phyloP scores from a whole-genome alignment of 2,329 filamentous ascomycete genomes.

The Sporothrix variecibatus region DNA sequence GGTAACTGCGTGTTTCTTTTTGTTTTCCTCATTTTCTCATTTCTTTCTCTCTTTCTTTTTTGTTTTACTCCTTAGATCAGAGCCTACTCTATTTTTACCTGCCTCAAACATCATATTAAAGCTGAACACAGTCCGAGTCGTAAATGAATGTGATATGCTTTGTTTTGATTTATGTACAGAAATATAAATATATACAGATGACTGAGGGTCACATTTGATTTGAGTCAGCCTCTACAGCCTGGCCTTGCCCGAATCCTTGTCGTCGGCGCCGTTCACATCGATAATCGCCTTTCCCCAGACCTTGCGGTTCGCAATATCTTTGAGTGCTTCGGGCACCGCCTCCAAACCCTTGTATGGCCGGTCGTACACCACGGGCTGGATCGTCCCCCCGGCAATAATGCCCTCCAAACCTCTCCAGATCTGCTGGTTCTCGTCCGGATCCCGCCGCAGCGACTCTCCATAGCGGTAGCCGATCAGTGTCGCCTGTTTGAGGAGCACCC shows the following conservation, averaged over 20 bases:
- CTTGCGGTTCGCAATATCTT: constrained; percentile 52
- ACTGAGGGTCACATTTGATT: not conserved
- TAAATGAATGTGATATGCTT: not conserved
- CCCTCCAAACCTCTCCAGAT: constrained; percentile 55
- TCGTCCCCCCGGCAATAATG: constrained; percentile 48
- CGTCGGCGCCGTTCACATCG: constrained; percentile 37
- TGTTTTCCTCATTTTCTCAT: not conserved
- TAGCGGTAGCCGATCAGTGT: constrained; percentile 59
- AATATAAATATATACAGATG: not conserved
- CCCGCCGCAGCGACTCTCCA: constrained; percentile 55
- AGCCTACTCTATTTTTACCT: not conserved
- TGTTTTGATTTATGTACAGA: not conserved
- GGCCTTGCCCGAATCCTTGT: constrained; percentile 18
- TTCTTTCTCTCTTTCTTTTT: not conserved
- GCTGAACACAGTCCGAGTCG: not conserved
- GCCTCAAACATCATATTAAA: not conserved
- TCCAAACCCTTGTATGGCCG: constrained; percentile 52
- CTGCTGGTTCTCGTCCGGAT: constrained; percentile 48
- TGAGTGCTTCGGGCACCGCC: constrained; percentile 51
- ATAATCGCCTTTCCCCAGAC: constrained; percentile 60
- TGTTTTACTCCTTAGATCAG: constrained; percentile 17
- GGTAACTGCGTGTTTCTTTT: not conserved
- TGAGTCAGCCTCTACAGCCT: not conserved
- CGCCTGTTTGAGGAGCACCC: constrained; percentile 54
- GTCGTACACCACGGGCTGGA: constrained; percentile 55